These are phyloP conservation scores for Fusarium gaditjirri DNA, from an alignment of 2,329 filamentous ascomycete species.

Conservation along the genomic window DNA sequence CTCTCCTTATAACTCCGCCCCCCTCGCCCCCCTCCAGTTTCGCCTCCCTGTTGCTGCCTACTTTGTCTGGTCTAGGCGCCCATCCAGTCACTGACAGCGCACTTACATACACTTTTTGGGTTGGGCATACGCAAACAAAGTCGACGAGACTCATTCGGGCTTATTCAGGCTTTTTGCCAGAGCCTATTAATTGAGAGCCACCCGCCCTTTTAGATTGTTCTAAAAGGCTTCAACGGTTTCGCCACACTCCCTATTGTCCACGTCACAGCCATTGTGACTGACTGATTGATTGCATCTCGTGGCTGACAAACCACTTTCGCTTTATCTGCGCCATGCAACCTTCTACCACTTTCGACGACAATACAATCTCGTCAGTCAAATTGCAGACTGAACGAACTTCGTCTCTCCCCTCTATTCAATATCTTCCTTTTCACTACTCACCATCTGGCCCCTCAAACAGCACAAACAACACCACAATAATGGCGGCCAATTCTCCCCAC, in stretches of 20 bases:
- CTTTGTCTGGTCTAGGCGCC: constrained; percentile 40
- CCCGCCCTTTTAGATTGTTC: constrained; percentile 27
- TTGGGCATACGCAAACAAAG: constrained; percentile 37
- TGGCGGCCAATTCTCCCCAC: constrained; percentile 42
- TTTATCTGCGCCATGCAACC: constrained; percentile 39
- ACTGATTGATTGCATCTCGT: constrained; percentile 33
- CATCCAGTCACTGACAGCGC: constrained; percentile 38
- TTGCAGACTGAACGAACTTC: constrained; percentile 32
- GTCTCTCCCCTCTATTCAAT: constrained; percentile 8
- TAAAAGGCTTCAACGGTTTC: constrained; percentile 30
- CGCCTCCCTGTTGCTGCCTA: constrained; percentile 42
- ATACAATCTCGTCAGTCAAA: constrained; percentile 29
- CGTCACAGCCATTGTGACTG: constrained; percentile 39
- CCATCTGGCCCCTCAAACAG: constrained; percentile 22
- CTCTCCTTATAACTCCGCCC: constrained; percentile 38
- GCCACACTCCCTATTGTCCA: constrained; percentile 37
- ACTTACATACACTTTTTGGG: constrained; percentile 36
- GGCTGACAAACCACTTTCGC: constrained; percentile 52
- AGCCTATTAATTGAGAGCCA: constrained; percentile 35
- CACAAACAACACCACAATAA: constrained; percentile 34
- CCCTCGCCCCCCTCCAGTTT: constrained; percentile 27
- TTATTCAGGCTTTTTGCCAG: constrained; percentile 27
- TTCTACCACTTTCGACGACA: constrained; percentile 49
- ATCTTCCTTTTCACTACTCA: constrained; percentile 25
- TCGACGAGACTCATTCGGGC: constrained; percentile 36